Conservation (phyloP, 2,329 filamentous ascomycete species). For the Colletotrichum musicola region DNA sequence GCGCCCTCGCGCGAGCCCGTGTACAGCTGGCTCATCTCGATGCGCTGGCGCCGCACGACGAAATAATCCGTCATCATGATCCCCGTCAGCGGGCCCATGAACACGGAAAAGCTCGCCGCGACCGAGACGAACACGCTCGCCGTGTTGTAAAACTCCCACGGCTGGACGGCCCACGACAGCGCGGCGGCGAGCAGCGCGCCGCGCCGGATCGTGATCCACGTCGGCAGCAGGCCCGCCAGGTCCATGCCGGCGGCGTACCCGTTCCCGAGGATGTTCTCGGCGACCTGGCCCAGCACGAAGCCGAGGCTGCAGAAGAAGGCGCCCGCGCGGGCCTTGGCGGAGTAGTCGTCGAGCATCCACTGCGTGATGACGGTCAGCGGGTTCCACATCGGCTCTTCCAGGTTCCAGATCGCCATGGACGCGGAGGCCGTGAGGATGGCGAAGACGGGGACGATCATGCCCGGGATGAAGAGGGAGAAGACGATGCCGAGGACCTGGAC, state of each 20-base stretch:
- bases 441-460: slow-evolving; percentile 45
- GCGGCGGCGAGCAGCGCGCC: slow-evolving; percentile 44
- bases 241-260: slow-evolving; percentile 47
- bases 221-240: slow-evolving; percentile 45
- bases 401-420: slow-evolving; percentile 45
- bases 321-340: slow-evolving; percentile 43
- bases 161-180: slow-evolving; percentile 44
- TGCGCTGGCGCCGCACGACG: slow-evolving; percentile 48
- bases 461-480: slow-evolving; percentile 45
- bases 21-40: slow-evolving; percentile 55
- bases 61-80: slow-evolving; percentile 49
- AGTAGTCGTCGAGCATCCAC: slow-evolving; percentile 46
- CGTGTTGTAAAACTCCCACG: slow-evolving; percentile 48
- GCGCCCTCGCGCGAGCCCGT: slow-evolving; percentile 47
- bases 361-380: slow-evolving; percentile 44
- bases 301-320: slow-evolving; percentile 46
- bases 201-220: slow-evolving; percentile 46
- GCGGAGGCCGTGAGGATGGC: slow-evolving; percentile 45
- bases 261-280: slow-evolving; percentile 47
- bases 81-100: slow-evolving; percentile 46
- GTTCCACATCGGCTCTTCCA: slow-evolving; percentile 44
- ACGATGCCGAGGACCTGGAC: slow-evolving; percentile 44
- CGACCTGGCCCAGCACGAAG: slow-evolving; percentile 46
- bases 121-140: slow-evolving; percentile 45
- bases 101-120: slow-evolving; percentile 46